Evolutionary conservation across 2,329 filamentous ascomycete genomes (phyloP).

Genomic region (Xylariomycetidae sp.): DNA sequence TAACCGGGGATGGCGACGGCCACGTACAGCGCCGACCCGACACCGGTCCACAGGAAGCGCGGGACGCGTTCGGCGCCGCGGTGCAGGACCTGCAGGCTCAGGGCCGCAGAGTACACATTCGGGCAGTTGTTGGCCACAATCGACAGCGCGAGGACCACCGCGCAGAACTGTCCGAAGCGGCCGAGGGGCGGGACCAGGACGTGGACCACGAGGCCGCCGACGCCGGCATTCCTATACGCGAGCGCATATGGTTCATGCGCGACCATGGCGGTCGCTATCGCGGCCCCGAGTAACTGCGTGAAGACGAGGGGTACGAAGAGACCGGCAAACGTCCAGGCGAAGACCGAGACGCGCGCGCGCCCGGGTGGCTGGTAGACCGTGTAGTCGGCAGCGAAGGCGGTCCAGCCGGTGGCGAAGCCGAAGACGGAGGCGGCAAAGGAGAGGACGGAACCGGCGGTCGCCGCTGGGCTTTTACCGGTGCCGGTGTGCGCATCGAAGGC

Average conservation of each 20-base stretch:
- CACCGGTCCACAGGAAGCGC: conserved; percentile 60
- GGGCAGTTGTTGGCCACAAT: conserved; percentile 67
- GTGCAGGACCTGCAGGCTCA: conserved; percentile 62
- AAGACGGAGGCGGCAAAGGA: conserved; percentile 62
- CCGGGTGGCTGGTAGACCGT: conserved; percentile 68
- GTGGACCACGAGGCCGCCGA: conserved; percentile 61
- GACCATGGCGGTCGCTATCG: conserved; percentile 58
- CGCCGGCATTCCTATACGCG: conserved; percentile 50
- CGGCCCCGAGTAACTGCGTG: conserved; percentile 66
- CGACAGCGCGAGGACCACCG: conserved; percentile 58
- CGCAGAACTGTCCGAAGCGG: conserved; percentile 66
- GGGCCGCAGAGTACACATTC: conserved; percentile 64
- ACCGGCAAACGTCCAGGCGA: conserved; percentile 62
- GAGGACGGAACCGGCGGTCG: conserved; percentile 56
- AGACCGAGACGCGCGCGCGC: conserved; percentile 56
- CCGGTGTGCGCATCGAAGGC: conserved; percentile 57
- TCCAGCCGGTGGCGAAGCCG: conserved; percentile 68
- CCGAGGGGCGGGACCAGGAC: conserved; percentile 59
- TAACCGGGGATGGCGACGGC: conserved; percentile 67
- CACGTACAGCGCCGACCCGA: conserved; percentile 58
- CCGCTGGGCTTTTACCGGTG: conserved; percentile 47
- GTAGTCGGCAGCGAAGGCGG: conserved; percentile 69
- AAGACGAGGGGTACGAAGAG: conserved; percentile 68
- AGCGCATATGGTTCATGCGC: conserved; percentile 44
- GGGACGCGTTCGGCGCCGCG: conserved; percentile 42